Conservation (phyloP, 139 green algal genomes). For the Gonium pectorale region DNA sequence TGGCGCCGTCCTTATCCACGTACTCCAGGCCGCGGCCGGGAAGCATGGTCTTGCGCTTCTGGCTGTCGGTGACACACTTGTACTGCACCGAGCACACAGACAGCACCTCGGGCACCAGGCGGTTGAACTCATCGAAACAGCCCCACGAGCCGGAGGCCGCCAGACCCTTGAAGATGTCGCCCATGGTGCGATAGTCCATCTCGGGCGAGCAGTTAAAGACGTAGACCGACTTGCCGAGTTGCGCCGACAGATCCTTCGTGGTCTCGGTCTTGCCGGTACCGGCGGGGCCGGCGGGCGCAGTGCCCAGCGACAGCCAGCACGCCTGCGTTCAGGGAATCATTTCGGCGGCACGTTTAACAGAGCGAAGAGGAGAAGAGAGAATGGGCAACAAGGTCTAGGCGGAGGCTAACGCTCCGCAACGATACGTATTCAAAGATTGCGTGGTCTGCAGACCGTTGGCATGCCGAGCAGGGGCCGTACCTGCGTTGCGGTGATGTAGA, state of each 20-base stretch:
- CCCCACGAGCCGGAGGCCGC: slow-evolving; percentile 85
- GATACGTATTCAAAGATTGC: no score
- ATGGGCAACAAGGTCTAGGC: no score
- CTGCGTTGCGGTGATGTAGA: slow-evolving; percentile 88
- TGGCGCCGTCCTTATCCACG: slow-evolving; percentile 77
- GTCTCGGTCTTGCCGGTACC: slow-evolving; percentile 89
- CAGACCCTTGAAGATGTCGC: slow-evolving; percentile 90
- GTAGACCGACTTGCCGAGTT: slow-evolving; percentile 91
- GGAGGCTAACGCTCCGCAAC: no score
- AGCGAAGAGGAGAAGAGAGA: no score
- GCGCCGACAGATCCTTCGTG: slow-evolving; percentile 86
- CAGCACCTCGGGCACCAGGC: slow-evolving; percentile 84
- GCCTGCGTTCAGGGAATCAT: no score
- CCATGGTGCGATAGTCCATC: slow-evolving; percentile 92
- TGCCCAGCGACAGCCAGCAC: slow-evolving; percentile 87
- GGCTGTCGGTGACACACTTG: slow-evolving; percentile 87
- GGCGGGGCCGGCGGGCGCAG: slow-evolving; percentile 80
- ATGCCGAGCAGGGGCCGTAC: no score
- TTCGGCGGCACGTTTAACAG: no score
- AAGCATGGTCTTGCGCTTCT: slow-evolving; percentile 87
- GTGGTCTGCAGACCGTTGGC: no score
- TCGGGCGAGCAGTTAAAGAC: slow-evolving; percentile 91
- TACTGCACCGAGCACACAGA: slow-evolving; percentile 89
- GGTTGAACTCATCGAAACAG: slow-evolving; percentile 92
- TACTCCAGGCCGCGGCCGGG: slow-evolving; percentile 90